Evolutionary conservation across 2,329 filamentous ascomycete genomes (phyloP).

Genomic region (Penicillium sp.): DNA sequence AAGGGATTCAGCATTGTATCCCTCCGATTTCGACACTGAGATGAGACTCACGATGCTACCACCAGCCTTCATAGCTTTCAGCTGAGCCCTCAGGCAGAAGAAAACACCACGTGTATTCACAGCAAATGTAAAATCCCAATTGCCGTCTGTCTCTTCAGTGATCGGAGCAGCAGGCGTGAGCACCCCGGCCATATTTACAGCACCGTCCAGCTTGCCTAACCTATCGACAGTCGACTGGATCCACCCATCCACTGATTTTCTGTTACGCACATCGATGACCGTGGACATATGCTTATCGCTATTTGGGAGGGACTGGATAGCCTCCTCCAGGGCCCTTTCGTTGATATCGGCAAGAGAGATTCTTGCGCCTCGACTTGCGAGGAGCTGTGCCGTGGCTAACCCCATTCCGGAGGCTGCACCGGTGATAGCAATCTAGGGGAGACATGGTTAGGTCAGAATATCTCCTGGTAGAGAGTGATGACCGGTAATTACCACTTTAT

Average conservation of each 20-base stretch:
- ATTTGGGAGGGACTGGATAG: slow-evolving; percentile 13
- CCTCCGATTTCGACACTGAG: no score
- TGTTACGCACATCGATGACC: slow-evolving; percentile 28
- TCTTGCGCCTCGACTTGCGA: slow-evolving; percentile 8
- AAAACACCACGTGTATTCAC: slow-evolving; percentile 18
- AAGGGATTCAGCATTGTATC: not conserved
- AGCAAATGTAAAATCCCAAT: slow-evolving; percentile 14
- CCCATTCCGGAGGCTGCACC: slow-evolving; percentile 13
- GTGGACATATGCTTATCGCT: slow-evolving; percentile 5
- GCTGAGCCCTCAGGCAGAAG: slow-evolving; percentile 17
- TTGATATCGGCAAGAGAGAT: slow-evolving; percentile 50
- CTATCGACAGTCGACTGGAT: slow-evolving; percentile 31
- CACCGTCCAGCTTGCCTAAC: slow-evolving; percentile 36
- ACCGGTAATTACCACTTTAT: slow-evolving; percentile 5
- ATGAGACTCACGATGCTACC: slow-evolving; percentile 36
- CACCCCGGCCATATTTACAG: slow-evolving; percentile 35
- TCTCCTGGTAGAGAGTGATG: no score
- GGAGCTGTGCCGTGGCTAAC: slow-evolving; percentile 11
- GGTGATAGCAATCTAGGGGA: slow-evolving; percentile 12
- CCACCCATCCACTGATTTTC: slow-evolving; percentile 32
- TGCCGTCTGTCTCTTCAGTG: slow-evolving; percentile 4
- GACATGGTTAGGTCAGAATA: not conserved
- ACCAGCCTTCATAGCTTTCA: slow-evolving; percentile 16
- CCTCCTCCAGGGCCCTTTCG: slow-evolving; percentile 31
- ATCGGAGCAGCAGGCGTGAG: slow-evolving; percentile 15